Base-by-base conservation (phyloP, 768 basidiomycete genomes). In the Mycena chlorophos region DNA sequence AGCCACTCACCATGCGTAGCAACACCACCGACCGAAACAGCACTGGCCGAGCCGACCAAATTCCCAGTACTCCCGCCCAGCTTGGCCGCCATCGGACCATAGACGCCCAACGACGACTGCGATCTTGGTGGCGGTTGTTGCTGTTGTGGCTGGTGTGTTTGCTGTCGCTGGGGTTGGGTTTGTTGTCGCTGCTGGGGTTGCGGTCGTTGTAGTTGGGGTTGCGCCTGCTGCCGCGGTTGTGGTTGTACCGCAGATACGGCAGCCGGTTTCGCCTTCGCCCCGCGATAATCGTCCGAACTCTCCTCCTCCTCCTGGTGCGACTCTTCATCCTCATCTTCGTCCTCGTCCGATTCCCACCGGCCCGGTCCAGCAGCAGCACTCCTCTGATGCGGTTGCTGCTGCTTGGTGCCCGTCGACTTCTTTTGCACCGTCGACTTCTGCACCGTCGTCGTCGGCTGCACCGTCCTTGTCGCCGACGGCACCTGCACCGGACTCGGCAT, bases 81-180 rank as follows among this genome's bases (percentile, higher is more conserved):
- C 25, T 14, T 22, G 29, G 14, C 19, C 34, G 17, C 40, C 3
- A 23, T 29, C 43, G 8, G 16, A 5, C 45, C 49, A 34, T 59
- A 59, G 34, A 59, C 38, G 14, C 57, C 57, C 49, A 47, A 39
- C 4, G 29, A 46, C 46, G 42, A 46, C 51, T 46, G 28, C 29
- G 19, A 25, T 40, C 29, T 0, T 17, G 8, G 13, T 42, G 13
- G 40, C 5, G 14, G 40, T 22, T 19, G 8, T 8, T 42, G 40
- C n/a, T 19, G 8, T 5, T 6, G n/a, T 42, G 13, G 8, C 40
- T 6, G n/a, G 8, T 20, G 40, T 20, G 40, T 14, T 14, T 12
- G 40, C 40, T 8, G n/a, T 42, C n/a, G n/a, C n/a, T n/a, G n/a
- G 40, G 40, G 13, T 42, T 42, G n/a, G n/a, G n/a, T n/a, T n/a